These are phyloP conservation scores for Tulasnella sp. DNA, from an alignment of 768 basidiomycete species.

Conservation along the genomic window DNA sequence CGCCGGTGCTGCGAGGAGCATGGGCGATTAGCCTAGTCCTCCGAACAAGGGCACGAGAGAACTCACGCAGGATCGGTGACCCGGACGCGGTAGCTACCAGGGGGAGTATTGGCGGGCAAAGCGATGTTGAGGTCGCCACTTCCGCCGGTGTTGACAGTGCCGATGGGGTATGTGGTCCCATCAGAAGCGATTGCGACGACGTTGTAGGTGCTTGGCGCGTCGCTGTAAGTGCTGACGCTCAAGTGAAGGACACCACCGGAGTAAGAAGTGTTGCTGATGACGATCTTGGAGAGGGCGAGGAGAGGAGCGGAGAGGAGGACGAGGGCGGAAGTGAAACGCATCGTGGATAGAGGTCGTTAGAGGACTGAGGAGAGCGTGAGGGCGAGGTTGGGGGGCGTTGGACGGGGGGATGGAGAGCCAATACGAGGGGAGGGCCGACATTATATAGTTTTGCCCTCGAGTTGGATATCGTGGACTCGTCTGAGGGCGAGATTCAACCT, in stretches of 20 bases:
- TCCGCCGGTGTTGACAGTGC: not conserved
- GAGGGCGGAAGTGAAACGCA: constrained; percentile 1
- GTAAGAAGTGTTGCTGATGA: not conserved
- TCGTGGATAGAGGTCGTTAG: not conserved
- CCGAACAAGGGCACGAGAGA: no score
- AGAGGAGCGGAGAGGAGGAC: constrained; percentile 13
- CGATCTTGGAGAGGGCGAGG: constrained; percentile 13
- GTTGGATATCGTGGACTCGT: no score
- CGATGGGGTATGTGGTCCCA: not conserved
- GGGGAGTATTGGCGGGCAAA: not conserved
- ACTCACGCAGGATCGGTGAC: not conserved
- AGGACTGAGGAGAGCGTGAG: not conserved
- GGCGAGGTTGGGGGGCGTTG: not conserved
- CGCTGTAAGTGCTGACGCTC: not conserved
- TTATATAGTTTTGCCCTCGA: no score
- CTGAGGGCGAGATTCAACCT: not conserved
- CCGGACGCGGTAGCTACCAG: not conserved
- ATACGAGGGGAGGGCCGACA: no score
- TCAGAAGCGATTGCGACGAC: not conserved
- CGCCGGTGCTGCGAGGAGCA: not conserved
- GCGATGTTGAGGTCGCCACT: not conserved
- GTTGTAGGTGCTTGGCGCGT: not conserved
- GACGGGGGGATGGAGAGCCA: not conserved
- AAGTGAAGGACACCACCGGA: not conserved
- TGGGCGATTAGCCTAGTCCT: no score